phyloP scores from a whole-genome alignment of 139 green algal genomes.

The Chlorella vulgaris region DNA sequence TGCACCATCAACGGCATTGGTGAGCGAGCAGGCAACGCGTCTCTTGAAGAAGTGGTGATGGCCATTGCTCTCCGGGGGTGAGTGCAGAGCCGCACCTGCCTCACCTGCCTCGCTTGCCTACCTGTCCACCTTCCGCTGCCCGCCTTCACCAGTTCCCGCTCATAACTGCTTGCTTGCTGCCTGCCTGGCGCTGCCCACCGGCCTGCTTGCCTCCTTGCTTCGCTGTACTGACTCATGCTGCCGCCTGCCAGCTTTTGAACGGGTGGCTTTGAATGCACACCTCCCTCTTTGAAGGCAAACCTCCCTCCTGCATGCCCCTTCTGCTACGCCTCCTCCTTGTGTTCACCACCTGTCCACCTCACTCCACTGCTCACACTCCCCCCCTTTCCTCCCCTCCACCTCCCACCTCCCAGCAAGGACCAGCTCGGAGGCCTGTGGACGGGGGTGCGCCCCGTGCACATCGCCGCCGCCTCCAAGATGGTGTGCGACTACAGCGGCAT shows the following conservation, averaged over 20 bases:
- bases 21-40: conserved; percentile 96
- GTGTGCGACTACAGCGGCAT: conserved; percentile 92
- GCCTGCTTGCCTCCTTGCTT: no score
- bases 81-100: background rate
- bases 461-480: conserved; percentile 89
- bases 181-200: no score
- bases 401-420: conserved; percentile 43
- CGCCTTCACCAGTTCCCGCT: no score
- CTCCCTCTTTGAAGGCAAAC: no score
- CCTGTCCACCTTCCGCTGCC: background rate
- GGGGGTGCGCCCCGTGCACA: conserved; percentile 91
- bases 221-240: no score
- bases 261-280: no score
- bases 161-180: no score
- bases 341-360: background rate
- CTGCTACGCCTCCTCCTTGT: no score
- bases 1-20: conserved; percentile 99
- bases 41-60: conserved; percentile 96
- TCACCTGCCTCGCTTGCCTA: background rate
- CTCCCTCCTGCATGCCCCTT: no score
- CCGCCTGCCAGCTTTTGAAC: no score
- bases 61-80: conserved; percentile 84
- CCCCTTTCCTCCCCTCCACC: background rate
- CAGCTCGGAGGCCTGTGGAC: conserved; percentile 90
- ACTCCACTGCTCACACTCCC: background rate